These are phyloP conservation scores for Ampelomyces quisqualis DNA, from an alignment of 2,329 filamentous ascomycete genomes.

Conservation along the genomic window DNA sequence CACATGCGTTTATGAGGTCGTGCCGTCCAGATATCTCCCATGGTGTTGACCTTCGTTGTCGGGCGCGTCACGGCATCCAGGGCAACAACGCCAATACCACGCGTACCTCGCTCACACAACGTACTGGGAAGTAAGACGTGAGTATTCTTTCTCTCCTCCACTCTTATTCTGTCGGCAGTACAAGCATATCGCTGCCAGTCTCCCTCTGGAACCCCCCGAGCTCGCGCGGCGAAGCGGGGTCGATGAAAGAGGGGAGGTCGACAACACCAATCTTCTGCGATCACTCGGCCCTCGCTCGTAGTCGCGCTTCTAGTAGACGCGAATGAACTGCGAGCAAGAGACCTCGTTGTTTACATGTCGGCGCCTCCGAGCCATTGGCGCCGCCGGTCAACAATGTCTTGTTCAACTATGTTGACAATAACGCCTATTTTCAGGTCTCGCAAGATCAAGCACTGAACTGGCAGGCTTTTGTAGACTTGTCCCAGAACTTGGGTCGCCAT, in stretches of 20 bases:
- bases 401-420: not conserved
- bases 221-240: not conserved
- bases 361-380: not conserved
- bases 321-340: too few relatives aligned
- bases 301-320: too few relatives aligned
- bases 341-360: not conserved
- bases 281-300: not conserved
- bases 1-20: not conserved
- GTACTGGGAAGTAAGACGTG: not conserved
- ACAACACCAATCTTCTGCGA: not conserved
- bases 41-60: not conserved
- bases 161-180: not conserved
- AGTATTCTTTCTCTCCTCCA: not conserved
- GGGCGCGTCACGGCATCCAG: not conserved
- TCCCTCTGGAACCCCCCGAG: not conserved
- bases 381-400: not conserved
- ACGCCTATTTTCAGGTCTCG: not conserved
- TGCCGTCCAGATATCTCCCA: not conserved
- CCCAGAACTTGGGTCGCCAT: not conserved
- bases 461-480: too few relatives aligned
- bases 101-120: not conserved
- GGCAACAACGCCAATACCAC: not conserved
- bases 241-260: not conserved
- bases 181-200: too few relatives aligned
- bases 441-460: too few relatives aligned